A percentile compares a stretch with the other conserved stretches of the same genome.
Evolutionary conservation across 345 rosid genomes (phyloP).

Genomic region (Bretschneidera sinensis): DNA sequence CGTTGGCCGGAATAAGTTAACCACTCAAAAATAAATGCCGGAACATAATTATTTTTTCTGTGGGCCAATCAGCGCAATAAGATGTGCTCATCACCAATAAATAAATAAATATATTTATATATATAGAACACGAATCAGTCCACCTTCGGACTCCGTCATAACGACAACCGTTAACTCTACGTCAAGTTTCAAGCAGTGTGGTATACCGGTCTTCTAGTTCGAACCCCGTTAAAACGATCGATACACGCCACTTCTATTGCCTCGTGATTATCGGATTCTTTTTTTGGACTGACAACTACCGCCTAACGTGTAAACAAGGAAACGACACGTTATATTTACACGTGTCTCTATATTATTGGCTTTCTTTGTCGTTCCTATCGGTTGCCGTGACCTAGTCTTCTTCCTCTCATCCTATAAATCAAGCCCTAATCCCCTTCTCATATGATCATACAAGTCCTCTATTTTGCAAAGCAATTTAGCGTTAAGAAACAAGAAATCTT

Average conservation of each 20-base stretch:
- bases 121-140: neutral
- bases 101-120: neutral
- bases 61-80: conserved; percentile 11
- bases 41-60: too few relatives aligned
- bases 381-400: conserved; percentile 23
- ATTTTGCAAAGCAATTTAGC: neutral
- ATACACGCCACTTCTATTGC: neutral
- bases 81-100: neutral
- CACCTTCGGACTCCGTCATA: neutral
- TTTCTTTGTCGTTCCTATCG: conserved; percentile 11
- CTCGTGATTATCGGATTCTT: conserved; percentile 25
- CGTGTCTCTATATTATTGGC: neutral
- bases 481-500: neutral
- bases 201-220: too few relatives aligned
- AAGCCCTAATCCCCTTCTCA: conserved; percentile 3
- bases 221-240: neutral
- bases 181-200: too few relatives aligned
- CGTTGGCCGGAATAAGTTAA: too few relatives aligned
- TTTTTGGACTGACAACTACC: conserved; percentile 7
- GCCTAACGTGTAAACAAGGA: conserved; percentile 19
- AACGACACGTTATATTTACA: conserved; percentile 6
- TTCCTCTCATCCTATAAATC: conserved; percentile 18
- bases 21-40: too few relatives aligned
- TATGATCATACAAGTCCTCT: neutral
- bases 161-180: neutral